phyloP scores from a whole-genome alignment of 164 flowering plant genomes.

The Malania oleifera region DNA sequence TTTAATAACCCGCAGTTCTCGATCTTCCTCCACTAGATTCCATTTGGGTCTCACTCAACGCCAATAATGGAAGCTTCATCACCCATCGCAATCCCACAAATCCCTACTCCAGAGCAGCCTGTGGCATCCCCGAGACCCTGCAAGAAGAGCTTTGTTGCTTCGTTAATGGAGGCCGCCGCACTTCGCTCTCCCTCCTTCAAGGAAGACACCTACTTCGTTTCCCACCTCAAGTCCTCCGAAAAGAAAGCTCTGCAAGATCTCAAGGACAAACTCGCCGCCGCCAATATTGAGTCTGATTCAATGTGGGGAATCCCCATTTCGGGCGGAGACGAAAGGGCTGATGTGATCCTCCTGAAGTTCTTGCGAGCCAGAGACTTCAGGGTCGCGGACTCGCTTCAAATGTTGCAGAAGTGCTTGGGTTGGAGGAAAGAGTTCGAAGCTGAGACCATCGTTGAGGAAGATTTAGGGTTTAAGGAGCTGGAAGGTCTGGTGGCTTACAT shows the following conservation, averaged over 20 bases:
- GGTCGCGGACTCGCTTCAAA: conserved; percentile 48
- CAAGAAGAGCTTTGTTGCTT: conserved; percentile 56
- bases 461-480: conserved; percentile 74
- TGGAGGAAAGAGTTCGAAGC: conserved; percentile 84
- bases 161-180: conserved; percentile 64
- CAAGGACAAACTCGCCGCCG: conserved; percentile 44
- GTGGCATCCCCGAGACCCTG: conserved; percentile 39
- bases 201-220: conserved; percentile 76
- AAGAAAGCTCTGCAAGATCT: conserved; percentile 64
- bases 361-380: conserved; percentile 84
- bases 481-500: conserved; percentile 82
- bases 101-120: conserved; percentile 23
- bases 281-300: conserved; percentile 28
- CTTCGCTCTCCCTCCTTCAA: conserved; percentile 62
- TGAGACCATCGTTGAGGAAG: conserved; percentile 61
- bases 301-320: conserved; percentile 81
- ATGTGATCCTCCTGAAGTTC: conserved; percentile 81
- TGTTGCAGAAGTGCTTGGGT: conserved; percentile 54
- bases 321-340: conserved; percentile 48
- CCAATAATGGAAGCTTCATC: conserved; percentile 32
- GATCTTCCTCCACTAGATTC: not conserved
- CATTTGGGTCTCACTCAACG: conserved; percentile 12
- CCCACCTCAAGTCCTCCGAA: conserved; percentile 65
- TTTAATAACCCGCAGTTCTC: not conserved
- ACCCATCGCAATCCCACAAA: conserved; percentile 24